These are phyloP conservation scores for Spergularia azorica DNA, from an alignment of 179 eudicot genomes.

Conservation along the genomic window DNA sequence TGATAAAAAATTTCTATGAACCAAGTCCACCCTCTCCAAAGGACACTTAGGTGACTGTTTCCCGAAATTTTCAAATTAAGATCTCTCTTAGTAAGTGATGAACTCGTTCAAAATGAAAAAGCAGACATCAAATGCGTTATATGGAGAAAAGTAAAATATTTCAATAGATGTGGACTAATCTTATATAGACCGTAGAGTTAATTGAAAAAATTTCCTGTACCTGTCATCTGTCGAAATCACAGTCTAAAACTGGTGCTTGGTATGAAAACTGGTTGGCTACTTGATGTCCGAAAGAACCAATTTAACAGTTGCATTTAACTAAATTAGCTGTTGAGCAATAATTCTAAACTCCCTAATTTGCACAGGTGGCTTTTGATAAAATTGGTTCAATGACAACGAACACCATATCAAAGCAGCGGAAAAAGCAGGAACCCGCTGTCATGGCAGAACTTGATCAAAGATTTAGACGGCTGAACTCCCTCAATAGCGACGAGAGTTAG, in stretches of 20 bases:
- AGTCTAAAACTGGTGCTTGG: too few species aligned
- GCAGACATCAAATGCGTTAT: too few species aligned
- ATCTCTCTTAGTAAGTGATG: too few species aligned
- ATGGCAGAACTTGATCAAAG: slow-evolving; percentile 94
- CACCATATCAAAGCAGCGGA: slow-evolving; percentile 80
- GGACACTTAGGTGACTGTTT: not conserved
- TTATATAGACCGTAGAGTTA: too few species aligned
- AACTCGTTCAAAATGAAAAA: too few species aligned
- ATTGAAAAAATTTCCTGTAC: too few species aligned
- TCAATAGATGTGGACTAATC: too few species aligned
- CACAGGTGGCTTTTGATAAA: slow-evolving; percentile 90
- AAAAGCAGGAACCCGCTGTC: slow-evolving; percentile 92
- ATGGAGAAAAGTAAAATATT: too few species aligned
- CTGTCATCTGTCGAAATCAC: too few species aligned
- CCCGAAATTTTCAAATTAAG: not conserved
- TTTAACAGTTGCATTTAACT: not conserved
- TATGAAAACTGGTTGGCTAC: too few species aligned
- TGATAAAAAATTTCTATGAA: too few species aligned
- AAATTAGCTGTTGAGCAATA: not conserved
- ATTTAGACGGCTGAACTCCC: slow-evolving; percentile 50
- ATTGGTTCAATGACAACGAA: slow-evolving; percentile 79
- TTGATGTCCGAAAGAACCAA: too few species aligned
- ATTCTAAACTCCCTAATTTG: not conserved
- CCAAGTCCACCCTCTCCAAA: not conserved
- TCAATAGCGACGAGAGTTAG: slow-evolving; percentile 21